Conservation (phyloP, 371 early-diverging fungal genomes). For the Umbelopsis sp. region DNA sequence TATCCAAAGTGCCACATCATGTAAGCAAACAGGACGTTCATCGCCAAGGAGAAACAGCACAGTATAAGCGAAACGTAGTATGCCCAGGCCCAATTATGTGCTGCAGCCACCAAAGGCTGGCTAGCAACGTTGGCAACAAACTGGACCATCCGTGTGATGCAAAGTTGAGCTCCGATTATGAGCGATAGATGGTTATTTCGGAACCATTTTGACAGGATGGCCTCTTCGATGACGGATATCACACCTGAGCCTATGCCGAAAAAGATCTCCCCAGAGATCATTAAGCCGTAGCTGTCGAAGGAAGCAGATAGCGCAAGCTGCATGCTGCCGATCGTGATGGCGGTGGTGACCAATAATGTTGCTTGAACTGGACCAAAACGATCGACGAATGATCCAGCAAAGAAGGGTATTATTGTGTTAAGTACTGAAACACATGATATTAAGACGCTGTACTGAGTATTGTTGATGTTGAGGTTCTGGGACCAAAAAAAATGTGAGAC, state of each 20-base stretch:
- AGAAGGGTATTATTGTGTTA: conserved; percentile 68
- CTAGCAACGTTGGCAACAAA: conserved; percentile 47
- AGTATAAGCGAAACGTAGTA: conserved; percentile 44
- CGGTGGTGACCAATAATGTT: conserved; percentile 36
- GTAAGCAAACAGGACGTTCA: conserved; percentile 39
- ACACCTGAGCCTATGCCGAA: conserved; percentile 52
- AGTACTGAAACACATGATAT: conserved; percentile 73
- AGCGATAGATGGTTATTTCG: conserved; percentile 43
- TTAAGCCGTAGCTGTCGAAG: conserved; percentile 38
- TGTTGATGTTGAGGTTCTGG: conserved; percentile 62
- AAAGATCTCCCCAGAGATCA: conserved; percentile 49
- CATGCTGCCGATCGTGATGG: conserved; percentile 40
- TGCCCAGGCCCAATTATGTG: conserved; percentile 30
- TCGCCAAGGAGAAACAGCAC: conserved; percentile 36
- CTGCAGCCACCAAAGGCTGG: conserved; percentile 38
- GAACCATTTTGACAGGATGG: conserved; percentile 50
- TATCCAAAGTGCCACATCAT: conserved; percentile 42
- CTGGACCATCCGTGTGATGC: conserved; percentile 41
- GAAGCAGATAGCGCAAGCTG: conserved; percentile 37
- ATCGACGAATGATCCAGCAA: conserved; percentile 65
- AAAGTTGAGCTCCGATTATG: conserved; percentile 39
- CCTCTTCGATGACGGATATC: conserved; percentile 53
- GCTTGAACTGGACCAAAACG: conserved; percentile 42
- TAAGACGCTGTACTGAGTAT: conserved; percentile 72
- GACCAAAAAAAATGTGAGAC: background rate